Conservation (phyloP, 2,329 filamentous ascomycete genomes). For the Beauveria scarabaeidicola region DNA sequence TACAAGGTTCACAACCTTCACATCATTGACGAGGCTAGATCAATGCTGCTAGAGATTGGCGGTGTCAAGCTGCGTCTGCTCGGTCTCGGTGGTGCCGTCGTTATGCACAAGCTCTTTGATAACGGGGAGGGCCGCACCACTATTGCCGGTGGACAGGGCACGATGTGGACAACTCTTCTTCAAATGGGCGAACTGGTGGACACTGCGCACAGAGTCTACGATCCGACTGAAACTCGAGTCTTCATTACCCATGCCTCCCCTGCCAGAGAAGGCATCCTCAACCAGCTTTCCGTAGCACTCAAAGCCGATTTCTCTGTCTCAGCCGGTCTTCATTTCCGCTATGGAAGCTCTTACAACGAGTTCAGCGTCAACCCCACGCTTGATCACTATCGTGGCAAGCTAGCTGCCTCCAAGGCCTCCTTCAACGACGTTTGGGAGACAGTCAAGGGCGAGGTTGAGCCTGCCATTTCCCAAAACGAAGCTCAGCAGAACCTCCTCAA, state of each 20-base stretch:
- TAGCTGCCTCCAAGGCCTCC: conserved; percentile 93
- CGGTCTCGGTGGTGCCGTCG: conserved; percentile 88
- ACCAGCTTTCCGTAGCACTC: conserved; percentile 92
- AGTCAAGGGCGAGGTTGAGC: conserved; percentile 90
- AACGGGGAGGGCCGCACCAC: conserved; percentile 97
- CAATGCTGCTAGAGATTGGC: conserved; percentile 86
- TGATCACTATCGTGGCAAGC: conserved; percentile 96
- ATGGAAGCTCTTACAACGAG: conserved; percentile 98
- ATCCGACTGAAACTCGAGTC: conserved; percentile 92
- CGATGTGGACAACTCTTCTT: conserved; percentile 97
- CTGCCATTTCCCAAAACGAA: conserved; percentile 87
- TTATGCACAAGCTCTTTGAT: conserved; percentile 99
- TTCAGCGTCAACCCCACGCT: conserved; percentile 98
- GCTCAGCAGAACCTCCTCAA: conserved; percentile 87
- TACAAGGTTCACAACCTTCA: conserved; percentile 97
- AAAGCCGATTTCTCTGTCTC: conserved; percentile 99
- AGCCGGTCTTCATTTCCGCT: conserved; percentile 94
- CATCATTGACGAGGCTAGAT: conserved; percentile 97
- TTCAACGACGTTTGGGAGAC: conserved; percentile 99
- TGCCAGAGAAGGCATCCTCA: conserved; percentile 89
- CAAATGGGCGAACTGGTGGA: conserved; percentile 98
- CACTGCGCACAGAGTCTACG: conserved; percentile 95
- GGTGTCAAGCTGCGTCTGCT: conserved; percentile 93
- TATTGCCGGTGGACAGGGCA: conserved; percentile 94
- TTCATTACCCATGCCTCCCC: conserved; percentile 97